Evolutionary conservation across 306 rosid genomes (phyloP).

Genomic region (Sicyos edulis): DNA sequence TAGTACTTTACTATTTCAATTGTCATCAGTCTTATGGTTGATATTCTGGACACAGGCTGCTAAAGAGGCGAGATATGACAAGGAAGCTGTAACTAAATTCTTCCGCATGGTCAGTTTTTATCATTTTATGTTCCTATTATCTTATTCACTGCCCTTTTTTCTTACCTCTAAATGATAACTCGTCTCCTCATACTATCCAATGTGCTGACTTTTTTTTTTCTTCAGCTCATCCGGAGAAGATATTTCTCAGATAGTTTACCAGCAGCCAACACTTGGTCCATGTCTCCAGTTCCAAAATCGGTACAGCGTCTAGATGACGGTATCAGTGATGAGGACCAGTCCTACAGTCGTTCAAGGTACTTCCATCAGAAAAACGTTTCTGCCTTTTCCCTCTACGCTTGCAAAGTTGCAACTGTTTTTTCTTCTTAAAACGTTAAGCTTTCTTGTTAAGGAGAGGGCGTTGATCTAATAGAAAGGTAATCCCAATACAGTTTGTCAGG

Average conservation of each 20-base stretch:
- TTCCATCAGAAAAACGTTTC: not conserved
- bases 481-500: not conserved
- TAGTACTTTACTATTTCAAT: not conserved
- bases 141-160: not conserved
- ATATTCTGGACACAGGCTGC: slow-evolving; percentile 59
- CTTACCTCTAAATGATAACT: not conserved
- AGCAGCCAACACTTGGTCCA: slow-evolving; percentile 57
- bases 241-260: slow-evolving; percentile 82
- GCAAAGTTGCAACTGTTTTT: slow-evolving; percentile 8
- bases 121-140: slow-evolving; percentile 19
- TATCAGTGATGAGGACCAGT: slow-evolving; percentile 54
- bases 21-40: not conserved
- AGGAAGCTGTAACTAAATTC: slow-evolving; percentile 85
- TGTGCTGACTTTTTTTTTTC: slow-evolving; percentile 20
- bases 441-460: not conserved
- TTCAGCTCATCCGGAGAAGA: slow-evolving; percentile 90
- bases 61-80: slow-evolving; percentile 88
- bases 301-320: slow-evolving; percentile 63
- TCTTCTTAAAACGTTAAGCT: slow-evolving; percentile 3
- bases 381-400: not conserved
- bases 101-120: slow-evolving; percentile 64
- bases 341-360: slow-evolving; percentile 54
- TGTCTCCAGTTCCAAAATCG: slow-evolving; percentile 49
- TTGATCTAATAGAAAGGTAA: slow-evolving; percentile 2
- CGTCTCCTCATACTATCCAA: not conserved